Evolutionary conservation across 345 rosid genomes (phyloP), one percentile per base, ranked within the genome.

Genomic region (Hibiscus mutabilis): DNA sequence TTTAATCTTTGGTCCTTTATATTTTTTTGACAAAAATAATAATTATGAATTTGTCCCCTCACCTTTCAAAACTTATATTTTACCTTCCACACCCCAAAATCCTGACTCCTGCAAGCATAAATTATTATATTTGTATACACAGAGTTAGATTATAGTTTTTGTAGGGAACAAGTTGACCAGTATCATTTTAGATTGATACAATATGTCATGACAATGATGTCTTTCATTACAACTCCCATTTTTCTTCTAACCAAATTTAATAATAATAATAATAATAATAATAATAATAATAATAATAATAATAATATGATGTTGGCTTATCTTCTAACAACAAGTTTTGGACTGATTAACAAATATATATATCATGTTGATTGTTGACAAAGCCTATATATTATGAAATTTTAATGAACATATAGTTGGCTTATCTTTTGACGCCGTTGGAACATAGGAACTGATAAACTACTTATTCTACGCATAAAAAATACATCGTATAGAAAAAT

Each of bases 301-400:
- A n/a, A n/a, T n/a, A n/a, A n/a, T n/a, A n/a, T n/a, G n/a, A n/a
- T n/a, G n/a, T n/a, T n/a, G n/a, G n/a, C n/a, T n/a, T n/a, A n/a
- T n/a, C n/a, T n/a, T n/a, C n/a, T n/a, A 53, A 53, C 21, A 9
- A 4, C 11, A 7, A 19, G 25, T 21, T 55, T 55, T 21, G 27
- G 58, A 21, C 12, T 19, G 25, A 53, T 4, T 49, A 49, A 15
- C 55, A 11, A 11, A 47, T 13, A 47, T 49, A 16, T 49, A 6
- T n/a, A 15, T 6, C 11, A 60, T 29, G 57, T 63, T 84, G 81
- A 77, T 4, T 14, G 52, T 47, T 1, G 52, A 16, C 22, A 5
- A 2, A 31, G 21, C n/a, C n/a, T n/a, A n/a, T n/a, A 7, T 12
- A 3, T 2, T 60, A 0, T 6, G 15, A n/a, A 19, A 19, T 1